Base-by-base conservation (phyloP, 345 rosid genomes). In the Ceriops decandra region DNA sequence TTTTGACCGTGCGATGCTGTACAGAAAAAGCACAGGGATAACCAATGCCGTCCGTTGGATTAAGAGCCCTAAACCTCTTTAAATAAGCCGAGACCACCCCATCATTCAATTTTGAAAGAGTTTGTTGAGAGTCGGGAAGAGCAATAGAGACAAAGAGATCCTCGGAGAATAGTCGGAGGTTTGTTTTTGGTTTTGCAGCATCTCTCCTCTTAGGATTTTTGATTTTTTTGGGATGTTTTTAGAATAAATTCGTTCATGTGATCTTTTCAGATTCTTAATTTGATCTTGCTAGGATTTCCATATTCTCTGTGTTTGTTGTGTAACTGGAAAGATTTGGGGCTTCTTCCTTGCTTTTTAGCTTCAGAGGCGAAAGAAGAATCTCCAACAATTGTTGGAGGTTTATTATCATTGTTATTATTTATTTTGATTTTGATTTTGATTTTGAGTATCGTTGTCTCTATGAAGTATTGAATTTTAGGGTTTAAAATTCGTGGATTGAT, bases 11-110 rank as follows among this genome's bases (percentile, higher is more conserved):
- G 27, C 26, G 76, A 86, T 87, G 20, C 19, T 19, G n/a, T 16
- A 13, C 52, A 19, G 52, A 76, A 74, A 75, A 83, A 90, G 75
- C 93, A 90, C 90, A 90, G 28, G 82, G 77, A 82, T 80, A 69
- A 66, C 69, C 31, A 24, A 70, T 65, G 73, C 4, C 66, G 60
- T 36, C 82, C 86, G 81, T 83, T 82, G 70, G 77, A 70, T 80
- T 60, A 5, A 13, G 2, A 2, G 53, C 1, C 26, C 28, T 32
- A 42, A 30, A 49, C 26, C 35, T 19, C 21, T 72, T 68, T 76
- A 76, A 72, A 76, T 71, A 68, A 2, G 6, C 47, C 64, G 57
- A 33, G 54, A 66, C 73, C 20, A 2, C 31, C 0, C 0, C 0
- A 0, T 0, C 0, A 0, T 17, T 0, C 1, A 0, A 57, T 0